phyloP scores from a whole-genome alignment of 2,329 filamentous ascomycete genomes.

The Epichloe sibirici region DNA sequence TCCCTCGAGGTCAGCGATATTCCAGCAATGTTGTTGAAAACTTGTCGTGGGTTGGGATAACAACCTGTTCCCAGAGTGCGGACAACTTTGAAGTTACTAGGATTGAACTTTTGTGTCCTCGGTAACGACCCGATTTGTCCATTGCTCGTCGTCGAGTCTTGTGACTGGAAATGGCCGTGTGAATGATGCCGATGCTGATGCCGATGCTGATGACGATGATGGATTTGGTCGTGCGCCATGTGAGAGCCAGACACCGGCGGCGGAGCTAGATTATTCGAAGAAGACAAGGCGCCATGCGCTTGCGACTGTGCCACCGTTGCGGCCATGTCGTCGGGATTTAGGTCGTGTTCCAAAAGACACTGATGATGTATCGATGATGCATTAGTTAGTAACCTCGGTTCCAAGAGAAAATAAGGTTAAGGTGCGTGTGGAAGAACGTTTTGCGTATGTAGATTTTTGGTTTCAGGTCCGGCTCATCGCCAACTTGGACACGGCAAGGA shows the following conservation, averaged over 20 bases:
- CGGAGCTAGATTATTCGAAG: slow-evolving; percentile 8
- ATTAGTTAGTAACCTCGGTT: background rate
- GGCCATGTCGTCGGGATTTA: slow-evolving; percentile 13
- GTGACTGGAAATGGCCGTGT: background rate
- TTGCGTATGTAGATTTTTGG: slow-evolving; percentile 1
- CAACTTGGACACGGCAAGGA: background rate
- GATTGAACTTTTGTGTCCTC: slow-evolving; percentile 18
- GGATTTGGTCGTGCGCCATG: background rate
- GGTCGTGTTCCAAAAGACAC: background rate
- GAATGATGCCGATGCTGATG: background rate
- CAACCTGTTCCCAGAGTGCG: slow-evolving; percentile 65
- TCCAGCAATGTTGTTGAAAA: no score
- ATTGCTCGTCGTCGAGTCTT: background rate
- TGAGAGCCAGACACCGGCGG: slow-evolving; percentile 7
- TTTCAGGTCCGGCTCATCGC: slow-evolving; percentile 7
- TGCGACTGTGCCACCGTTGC: slow-evolving; percentile 22
- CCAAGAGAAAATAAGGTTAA: background rate
- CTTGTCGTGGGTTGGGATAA: background rate
- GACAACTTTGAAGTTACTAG: slow-evolving; percentile 55
- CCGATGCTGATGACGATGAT: no score
- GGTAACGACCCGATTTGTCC: slow-evolving; percentile 11
- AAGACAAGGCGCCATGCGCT: slow-evolving; percentile 9
- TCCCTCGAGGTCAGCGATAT: background rate
- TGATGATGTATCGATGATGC: background rate
- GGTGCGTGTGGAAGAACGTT: background rate